phyloP scores from a whole-genome alignment of 176 grass and related monocot species.

The Chloris gayana region DNA sequence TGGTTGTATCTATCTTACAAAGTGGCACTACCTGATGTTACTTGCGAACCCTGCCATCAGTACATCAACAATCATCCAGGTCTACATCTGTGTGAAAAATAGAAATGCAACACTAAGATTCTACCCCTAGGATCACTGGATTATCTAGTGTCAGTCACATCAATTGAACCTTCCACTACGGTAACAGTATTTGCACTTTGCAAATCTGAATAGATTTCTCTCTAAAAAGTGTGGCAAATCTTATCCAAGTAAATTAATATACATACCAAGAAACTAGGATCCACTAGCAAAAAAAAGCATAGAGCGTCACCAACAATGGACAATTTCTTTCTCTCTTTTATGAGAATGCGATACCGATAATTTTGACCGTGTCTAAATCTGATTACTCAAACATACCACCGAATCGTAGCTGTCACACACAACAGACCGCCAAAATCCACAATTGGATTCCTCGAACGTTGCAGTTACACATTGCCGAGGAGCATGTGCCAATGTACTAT shows the following conservation, averaged over 20 bases:
- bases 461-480: not conserved
- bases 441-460: not conserved
- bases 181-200: not conserved
- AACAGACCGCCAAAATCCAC: not conserved
- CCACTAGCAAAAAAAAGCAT: slow-evolving; percentile 12
- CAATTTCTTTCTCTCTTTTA: not conserved
- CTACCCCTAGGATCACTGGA: not conserved
- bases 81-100: not conserved
- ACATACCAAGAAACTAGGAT: slow-evolving; percentile 4
- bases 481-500: not conserved
- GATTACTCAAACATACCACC: too few relatives aligned
- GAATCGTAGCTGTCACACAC: not conserved
- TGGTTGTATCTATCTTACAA: not conserved
- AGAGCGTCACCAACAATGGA: not conserved
- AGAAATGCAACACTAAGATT: not conserved
- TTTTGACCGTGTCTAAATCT: not conserved
- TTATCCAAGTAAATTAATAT: not conserved
- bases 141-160: not conserved
- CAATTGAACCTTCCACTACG: slow-evolving; percentile 5
- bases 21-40: not conserved
- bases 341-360: not conserved
- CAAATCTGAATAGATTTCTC: slow-evolving; percentile 9
- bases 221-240: slow-evolving; percentile 6
- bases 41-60: not conserved
- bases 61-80: not conserved